Conservation (phyloP, 371 early-diverging fungal genomes). For the Actinomucor elegans region DNA sequence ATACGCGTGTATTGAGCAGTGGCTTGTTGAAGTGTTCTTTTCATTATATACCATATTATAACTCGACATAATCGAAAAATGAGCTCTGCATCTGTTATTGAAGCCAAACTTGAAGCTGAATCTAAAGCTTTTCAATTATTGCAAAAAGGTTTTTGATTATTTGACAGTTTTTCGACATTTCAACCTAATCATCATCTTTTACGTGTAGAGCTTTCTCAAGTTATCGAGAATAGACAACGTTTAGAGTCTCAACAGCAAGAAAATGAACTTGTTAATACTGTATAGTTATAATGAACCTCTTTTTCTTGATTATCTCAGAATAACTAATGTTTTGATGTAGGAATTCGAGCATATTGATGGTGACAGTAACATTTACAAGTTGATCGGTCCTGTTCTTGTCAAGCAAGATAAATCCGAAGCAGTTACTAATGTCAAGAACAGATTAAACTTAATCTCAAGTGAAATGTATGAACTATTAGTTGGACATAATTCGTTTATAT, state of each 20-base stretch:
- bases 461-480: conserved; percentile 91
- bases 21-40: too few relatives aligned
- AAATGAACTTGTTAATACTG: conserved; percentile 89
- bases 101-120: conserved; percentile 66
- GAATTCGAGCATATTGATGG: conserved; percentile 85
- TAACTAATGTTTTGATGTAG: conserved; percentile 38
- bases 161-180: neutral
- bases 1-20: too few relatives aligned
- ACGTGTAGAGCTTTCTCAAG: conserved; percentile 72
- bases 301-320: neutral
- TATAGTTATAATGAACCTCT: conserved; percentile 14
- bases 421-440: conserved; percentile 84
- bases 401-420: conserved; percentile 92
- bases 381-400: conserved; percentile 94
- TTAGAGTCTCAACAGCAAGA: conserved; percentile 95
- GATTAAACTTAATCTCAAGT: conserved; percentile 84
- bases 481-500: too few relatives aligned
- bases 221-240: conserved; percentile 76
- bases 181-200: neutral
- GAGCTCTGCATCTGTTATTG: conserved; percentile 32
- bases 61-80: conserved; percentile 10
- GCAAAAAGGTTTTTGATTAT: conserved; percentile 57
- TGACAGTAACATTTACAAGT: conserved; percentile 87
- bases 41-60: neutral
- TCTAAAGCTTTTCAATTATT: conserved; percentile 62